Evolutionary conservation across 192 early-diverging fungal species (phyloP).

Genomic region (Hyaloraphidium curvatum): DNA sequence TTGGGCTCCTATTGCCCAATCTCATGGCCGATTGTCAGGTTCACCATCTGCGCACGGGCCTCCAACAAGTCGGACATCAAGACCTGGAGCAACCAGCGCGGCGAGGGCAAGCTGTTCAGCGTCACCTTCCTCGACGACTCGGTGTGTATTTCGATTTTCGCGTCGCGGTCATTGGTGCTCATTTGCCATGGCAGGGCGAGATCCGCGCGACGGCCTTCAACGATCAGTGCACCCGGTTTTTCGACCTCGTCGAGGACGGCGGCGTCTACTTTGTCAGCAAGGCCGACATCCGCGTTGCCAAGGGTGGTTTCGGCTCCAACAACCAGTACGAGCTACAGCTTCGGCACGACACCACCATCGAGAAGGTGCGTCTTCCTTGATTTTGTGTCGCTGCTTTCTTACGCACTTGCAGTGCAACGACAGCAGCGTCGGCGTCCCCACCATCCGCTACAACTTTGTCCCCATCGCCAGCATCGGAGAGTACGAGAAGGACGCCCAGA

Average conservation of each 20-base stretch:
- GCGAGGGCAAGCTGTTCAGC: constrained; percentile 73
- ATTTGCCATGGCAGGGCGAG: constrained; percentile 38
- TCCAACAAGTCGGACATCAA: constrained; percentile 66
- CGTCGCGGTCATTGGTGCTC: background rate
- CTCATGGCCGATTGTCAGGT: constrained; percentile 20
- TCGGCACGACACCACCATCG: constrained; percentile 46
- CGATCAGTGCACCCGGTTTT: constrained; percentile 59
- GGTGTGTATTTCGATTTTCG: constrained; percentile 24
- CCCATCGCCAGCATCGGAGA: constrained; percentile 41
- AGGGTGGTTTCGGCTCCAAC: constrained; percentile 58
- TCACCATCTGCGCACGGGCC: constrained; percentile 87
- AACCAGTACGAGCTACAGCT: constrained; percentile 95
- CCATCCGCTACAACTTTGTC: constrained; percentile 44
- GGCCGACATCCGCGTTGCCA: constrained; percentile 61
- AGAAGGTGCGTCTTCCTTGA: too few species aligned
- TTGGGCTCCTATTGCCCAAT: too few species aligned
- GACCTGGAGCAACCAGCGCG: constrained; percentile 53
- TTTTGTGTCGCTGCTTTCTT: too few species aligned
- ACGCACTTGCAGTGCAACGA: too few species aligned
- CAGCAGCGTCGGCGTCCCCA: constrained; percentile 25
- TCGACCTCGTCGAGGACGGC: constrained; percentile 54
- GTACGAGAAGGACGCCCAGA: constrained; percentile 50
- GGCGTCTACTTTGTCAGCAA: constrained; percentile 64
- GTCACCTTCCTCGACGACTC: constrained; percentile 70
- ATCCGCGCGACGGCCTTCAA: constrained; percentile 91